Evolutionary conservation across 108 stramenopile genomes (phyloP), one percentile per base, ranked within the genome.

Genomic region (Cyclotella sp.): DNA sequence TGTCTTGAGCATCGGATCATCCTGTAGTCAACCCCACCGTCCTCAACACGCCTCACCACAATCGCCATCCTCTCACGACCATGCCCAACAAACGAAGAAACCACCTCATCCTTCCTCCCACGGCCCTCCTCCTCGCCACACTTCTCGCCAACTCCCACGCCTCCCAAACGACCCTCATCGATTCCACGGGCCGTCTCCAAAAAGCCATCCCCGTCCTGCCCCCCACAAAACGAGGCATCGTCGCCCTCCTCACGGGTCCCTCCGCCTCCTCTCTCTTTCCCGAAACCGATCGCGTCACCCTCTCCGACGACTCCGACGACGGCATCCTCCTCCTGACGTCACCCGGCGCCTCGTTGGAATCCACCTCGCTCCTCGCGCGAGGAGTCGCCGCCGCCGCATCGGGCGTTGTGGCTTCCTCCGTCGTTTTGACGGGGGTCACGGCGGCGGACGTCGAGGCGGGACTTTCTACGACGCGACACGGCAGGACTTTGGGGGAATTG

Each of bases 381-480:
- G 82, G 89, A 30, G 81, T 65, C 27, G 86, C 90, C 21, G 73
- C 91, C 16, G 88, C 91, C 6, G 76, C 85, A 12, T 87, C 85
- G 0, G 82, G 86, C 6, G 57, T 85, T 1, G 71, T 90, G 46
- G 83, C 93, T 21, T 82, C 76, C 51, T 84, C 81, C 4, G 78
- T 94, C 4, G 44, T 94, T 12, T 57, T 94, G 18, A 83, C 84
- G 42, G 93, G 93, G 8, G 89, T 94, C 24, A 94, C 91, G 0
- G 68, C 82, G 54, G 90, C 89, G 18, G 93, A 94, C 81, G 75
- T 90, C 22, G 84, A 90, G 77, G 76, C 78, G 8, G 93, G 91
- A 53, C 77, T 91, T 78, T 79, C 72, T 4, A 76, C 84, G 39
- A 89, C 93, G 9, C 75, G 93, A 21, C 93, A 94, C 76, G 91